Base-by-base conservation (phyloP, 768 basidiomycete species). In the Grammothele lineata region DNA sequence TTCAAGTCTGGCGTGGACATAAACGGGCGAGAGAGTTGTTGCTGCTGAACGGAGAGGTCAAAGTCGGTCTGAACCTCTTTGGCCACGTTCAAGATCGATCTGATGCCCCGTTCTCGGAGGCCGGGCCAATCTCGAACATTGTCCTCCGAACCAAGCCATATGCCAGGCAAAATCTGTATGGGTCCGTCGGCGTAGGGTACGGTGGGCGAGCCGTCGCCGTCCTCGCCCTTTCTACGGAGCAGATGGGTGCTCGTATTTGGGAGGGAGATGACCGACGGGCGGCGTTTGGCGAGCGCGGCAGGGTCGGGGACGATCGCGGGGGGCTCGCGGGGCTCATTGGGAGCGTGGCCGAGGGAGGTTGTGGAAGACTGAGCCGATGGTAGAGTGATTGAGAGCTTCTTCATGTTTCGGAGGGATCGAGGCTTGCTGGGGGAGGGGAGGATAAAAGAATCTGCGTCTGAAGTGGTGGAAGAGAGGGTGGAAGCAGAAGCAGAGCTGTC, bases 61-160 rank as follows among this genome's bases (percentile, higher is more conserved):
- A 88, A 80, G 40, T 83, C 80, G n/a, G 80, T 79, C 36, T 73
- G 63, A 53, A 96, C 88, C 65, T 96, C 92, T 70, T 94, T 92
- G 37, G 92, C 92, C 26, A 95, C 93, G 63, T 95, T 94, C 65
- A 95, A 77, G 18, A 95, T 78, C 37, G 86, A 80, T 51, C 75
- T 79, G 60, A 94, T 92, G 32, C 84, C 80, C 26, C 82, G 77
- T 42, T 85, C 77, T 19, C 79, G 59, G 48, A 94, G 80, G 22
- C 73, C 72, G 34, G 70, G 71, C 83, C 87, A 89, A 66, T 94
- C 87, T 48, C 83, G 79, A 36, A 87, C 91, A 57, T 94, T 93
- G 66, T 92, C 91, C 65, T 94, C 91, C 46, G 88, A 88, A 53
- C 92, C 93, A 9, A 95, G 80, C 84, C 85, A 95, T 48, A 95